Percentiles rank a stretch among this genome's conserved stretches.
Evolutionary conservation across 2,329 filamentous ascomycete species (phyloP).

Genomic region (Phialocephala subalpina): DNA sequence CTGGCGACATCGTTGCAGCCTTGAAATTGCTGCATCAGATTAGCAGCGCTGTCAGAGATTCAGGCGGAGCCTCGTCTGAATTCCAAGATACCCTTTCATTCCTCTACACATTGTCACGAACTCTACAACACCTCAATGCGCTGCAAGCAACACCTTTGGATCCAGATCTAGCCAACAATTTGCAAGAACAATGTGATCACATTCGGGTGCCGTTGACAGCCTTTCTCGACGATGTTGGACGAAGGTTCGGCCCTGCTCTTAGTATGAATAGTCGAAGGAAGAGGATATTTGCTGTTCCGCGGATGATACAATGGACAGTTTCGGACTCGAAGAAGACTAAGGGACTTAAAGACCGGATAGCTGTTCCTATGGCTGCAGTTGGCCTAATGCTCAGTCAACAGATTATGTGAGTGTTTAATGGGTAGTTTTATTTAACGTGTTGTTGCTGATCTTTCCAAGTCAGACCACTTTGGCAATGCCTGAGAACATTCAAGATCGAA

Average conservation of each 20-base stretch:
- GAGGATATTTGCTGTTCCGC: neutral
- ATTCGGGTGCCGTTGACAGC: neutral
- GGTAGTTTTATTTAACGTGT: neutral
- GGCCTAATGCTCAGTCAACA: neutral
- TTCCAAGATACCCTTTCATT: conserved; percentile 1
- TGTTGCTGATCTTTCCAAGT: neutral
- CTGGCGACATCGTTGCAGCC: conserved; percentile 13
- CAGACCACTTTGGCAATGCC: neutral
- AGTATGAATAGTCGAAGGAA: neutral
- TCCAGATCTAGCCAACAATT: neutral
- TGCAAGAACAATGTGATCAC: neutral
- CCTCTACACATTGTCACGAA: neutral
- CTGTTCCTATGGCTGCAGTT: neutral
- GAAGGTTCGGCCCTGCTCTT: neutral
- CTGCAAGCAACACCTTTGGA: neutral
- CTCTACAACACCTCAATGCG: neutral
- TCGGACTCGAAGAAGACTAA: neutral
- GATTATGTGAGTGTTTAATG: neutral
- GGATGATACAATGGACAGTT: neutral
- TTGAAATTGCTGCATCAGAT: conserved; percentile 7
- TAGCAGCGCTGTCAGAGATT: conserved; percentile 12
- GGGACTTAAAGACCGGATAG: neutral
- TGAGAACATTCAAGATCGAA: neutral
- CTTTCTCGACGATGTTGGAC: neutral
- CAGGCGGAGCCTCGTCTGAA: conserved; percentile 17